Evolutionary conservation across 139 green algal species (phyloP), one percentile per base, ranked within the genome.

Genomic region (Chlorella sorokiniana): DNA sequence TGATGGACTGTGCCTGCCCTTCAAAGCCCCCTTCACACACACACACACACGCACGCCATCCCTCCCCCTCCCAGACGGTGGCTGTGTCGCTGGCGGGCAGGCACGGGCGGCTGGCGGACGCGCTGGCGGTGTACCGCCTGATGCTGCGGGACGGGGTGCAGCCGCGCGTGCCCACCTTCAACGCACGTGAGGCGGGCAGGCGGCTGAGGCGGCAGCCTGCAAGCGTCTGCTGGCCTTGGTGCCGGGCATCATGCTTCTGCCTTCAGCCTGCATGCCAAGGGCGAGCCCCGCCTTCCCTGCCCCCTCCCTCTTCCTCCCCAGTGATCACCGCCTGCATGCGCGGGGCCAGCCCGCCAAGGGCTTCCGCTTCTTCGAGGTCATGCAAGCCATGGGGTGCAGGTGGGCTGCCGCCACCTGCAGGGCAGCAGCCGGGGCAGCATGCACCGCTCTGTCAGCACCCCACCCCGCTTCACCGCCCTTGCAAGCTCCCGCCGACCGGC

Each of bases 111-210:
- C 77, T 82, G 77, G 63, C 2, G 23, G 45, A 76, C 4, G 77
- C 77, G 25, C 51, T 82, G 64, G 63, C 63, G 9, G 77, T 82
- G 63, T 82, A 82, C 63, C 63, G 64, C 77, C 63, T 82, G 10
- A 82, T 82, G 77, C 63, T 82, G 77, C 77, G 67, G 77, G 77
- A 82, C 44, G 77, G 77, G 1, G 64, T 82, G 44, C 44, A 54
- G 63, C 77, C 77, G 37, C 65, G 67, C 35, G 54, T 44, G 0
- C 77, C 77, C 44, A 82, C 77, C 44, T 82, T 76, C 63, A 82
- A 82, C 10, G 77, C 77, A 75, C 14, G 76, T 72, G 63, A 81
- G 76, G n/a, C n/a, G n/a, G n/a, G n/a, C n/a, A n/a, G n/a, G n/a
- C n/a, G n/a, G n/a, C n/a, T n/a, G n/a, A n/a, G n/a, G n/a, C n/a